phyloP scores from a whole-genome alignment of 1,139 yeast species.

The Suhomyces taliae region DNA sequence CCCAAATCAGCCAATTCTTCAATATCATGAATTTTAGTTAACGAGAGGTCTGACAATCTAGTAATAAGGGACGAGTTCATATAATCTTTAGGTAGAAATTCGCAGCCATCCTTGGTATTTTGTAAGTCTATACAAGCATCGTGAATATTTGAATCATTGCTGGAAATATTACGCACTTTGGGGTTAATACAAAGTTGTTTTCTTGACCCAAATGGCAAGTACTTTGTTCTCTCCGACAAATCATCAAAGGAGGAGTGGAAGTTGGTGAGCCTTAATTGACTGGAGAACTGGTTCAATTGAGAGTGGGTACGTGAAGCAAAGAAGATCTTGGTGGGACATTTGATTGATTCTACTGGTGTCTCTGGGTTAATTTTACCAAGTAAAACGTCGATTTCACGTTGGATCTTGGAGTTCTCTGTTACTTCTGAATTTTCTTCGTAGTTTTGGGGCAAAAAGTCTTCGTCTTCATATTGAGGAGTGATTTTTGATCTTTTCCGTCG shows the following conservation, averaged over 20 bases:
- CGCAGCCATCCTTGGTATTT: constrained; percentile 48
- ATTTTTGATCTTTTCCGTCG: constrained; percentile 2
- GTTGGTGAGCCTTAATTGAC: constrained; percentile 62
- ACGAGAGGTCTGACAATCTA: constrained; percentile 59
- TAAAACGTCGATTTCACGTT: constrained; percentile 45
- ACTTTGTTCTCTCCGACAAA: constrained; percentile 48
- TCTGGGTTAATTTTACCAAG: constrained; percentile 38
- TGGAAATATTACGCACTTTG: constrained; percentile 40
- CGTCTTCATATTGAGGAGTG: constrained; percentile 16
- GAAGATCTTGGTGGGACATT: constrained; percentile 49
- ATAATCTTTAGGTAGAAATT: constrained; percentile 44
- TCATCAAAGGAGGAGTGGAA: constrained; percentile 63
- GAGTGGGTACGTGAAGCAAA: constrained; percentile 92
- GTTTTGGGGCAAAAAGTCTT: constrained; percentile 42
- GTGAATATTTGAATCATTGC: constrained; percentile 59
- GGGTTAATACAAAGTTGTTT: constrained; percentile 82
- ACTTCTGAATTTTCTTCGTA: constrained; percentile 25
- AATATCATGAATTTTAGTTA: constrained; percentile 72
- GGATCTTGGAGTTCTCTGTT: constrained; percentile 25
- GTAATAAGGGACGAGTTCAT: constrained; percentile 29
- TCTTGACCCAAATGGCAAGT: constrained; percentile 75
- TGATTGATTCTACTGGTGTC: constrained; percentile 18
- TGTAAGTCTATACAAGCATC: constrained; percentile 83
- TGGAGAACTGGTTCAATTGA: constrained; percentile 78
- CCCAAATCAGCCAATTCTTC: constrained; percentile 77